phyloP scores from a whole-genome alignment of 176 grass and related monocot genomes.

The Raddia guianensis region DNA sequence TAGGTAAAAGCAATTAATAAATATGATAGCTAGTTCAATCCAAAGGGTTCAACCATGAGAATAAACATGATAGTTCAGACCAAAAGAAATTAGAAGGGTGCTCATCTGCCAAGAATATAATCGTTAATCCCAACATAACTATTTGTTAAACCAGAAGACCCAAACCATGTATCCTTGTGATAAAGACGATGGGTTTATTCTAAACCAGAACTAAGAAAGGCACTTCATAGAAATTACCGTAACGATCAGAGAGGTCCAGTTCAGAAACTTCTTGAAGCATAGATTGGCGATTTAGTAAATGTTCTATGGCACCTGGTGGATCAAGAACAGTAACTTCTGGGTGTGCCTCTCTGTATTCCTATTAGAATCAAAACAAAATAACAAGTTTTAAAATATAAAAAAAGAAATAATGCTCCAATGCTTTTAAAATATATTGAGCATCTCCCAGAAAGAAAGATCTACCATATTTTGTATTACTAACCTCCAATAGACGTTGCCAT shows the following conservation, averaged over 20 bases:
- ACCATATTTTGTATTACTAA: slow-evolving; percentile 48
- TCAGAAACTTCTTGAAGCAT: slow-evolving; percentile 96
- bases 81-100: slow-evolving; percentile 7
- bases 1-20: background rate
- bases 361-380: slow-evolving; percentile 20
- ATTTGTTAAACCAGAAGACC: slow-evolving; percentile 23
- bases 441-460: slow-evolving; percentile 29
- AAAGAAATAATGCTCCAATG: slow-evolving; percentile 4
- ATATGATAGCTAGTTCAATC: slow-evolving; percentile 18
- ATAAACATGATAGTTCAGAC: slow-evolving; percentile 11
- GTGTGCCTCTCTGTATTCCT: slow-evolving; percentile 83
- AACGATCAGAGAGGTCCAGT: slow-evolving; percentile 70
- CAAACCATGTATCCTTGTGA: background rate
- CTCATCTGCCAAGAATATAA: background rate
- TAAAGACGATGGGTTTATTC: slow-evolving; percentile 11
- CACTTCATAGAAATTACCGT: slow-evolving; percentile 68
- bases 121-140: slow-evolving; percentile 16
- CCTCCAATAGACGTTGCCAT: slow-evolving; percentile 87
- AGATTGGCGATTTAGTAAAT: slow-evolving; percentile 83
- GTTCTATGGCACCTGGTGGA: slow-evolving; percentile 89
- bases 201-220: slow-evolving; percentile 18
- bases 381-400: background rate
- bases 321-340: slow-evolving; percentile 98
- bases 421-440: slow-evolving; percentile 20
- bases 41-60: background rate